These are phyloP conservation scores for Bacidia rubella DNA, from an alignment of 495 filamentous ascomycete genomes.

Conservation along the genomic window DNA sequence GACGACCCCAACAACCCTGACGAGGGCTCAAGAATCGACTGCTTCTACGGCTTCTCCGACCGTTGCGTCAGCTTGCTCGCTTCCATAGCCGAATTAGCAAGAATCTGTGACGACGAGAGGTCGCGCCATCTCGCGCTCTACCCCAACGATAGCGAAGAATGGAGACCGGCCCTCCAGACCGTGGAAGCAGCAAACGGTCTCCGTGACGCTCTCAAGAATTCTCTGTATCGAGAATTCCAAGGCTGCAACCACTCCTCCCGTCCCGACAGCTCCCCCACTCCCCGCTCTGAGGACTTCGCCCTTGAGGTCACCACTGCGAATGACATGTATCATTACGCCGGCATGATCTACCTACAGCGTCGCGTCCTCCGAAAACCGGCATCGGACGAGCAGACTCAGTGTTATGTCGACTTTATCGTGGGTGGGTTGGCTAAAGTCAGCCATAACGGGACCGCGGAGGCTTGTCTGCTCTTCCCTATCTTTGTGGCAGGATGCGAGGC, in stretches of 20 bases:
- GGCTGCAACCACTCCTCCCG: conserved; percentile 19
- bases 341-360: conserved; percentile 61
- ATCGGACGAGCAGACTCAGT: conserved; percentile 43
- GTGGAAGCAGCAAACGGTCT: conserved; percentile 41
- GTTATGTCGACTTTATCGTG: conserved; percentile 50
- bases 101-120: conserved; percentile 53
- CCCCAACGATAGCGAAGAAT: conserved; percentile 37
- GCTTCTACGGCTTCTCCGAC: conserved; percentile 65
- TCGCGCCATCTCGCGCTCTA: conserved; percentile 35
- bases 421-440: conserved; percentile 47
- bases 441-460: conserved; percentile 56
- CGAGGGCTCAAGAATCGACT: conserved; percentile 58
- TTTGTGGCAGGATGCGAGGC: conserved; percentile 78
- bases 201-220: conserved; percentile 37
- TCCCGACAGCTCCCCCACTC: neutral
- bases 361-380: conserved; percentile 51
- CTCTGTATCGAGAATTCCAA: conserved; percentile 24
- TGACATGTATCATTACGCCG: conserved; percentile 68
- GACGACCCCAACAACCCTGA: conserved; percentile 28
- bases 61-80: conserved; percentile 58
- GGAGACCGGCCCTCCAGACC: conserved; percentile 44
- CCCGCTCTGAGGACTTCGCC: neutral
- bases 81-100: conserved; percentile 58
- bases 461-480: conserved; percentile 67
- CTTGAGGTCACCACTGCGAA: conserved; percentile 67